Conservation (phyloP, 179 eudicot genomes). For the Silene coronaria region DNA sequence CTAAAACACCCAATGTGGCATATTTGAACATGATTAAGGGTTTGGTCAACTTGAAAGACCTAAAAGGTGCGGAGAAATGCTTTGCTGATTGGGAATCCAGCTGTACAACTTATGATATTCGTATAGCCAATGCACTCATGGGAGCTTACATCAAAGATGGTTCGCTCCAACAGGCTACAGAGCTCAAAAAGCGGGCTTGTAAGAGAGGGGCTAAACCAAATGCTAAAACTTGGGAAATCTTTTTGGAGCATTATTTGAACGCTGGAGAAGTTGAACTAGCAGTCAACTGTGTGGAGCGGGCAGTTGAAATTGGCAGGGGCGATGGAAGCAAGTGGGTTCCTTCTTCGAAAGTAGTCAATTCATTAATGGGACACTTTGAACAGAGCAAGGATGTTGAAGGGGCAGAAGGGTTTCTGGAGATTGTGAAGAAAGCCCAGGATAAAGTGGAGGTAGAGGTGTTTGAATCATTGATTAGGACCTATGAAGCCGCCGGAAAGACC, state of each 20-base stretch:
- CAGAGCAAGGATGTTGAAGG: conserved; percentile 68
- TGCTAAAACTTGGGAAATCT: conserved; percentile 88
- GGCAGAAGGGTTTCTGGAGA: conserved; percentile 65
- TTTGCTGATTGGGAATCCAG: conserved; percentile 71
- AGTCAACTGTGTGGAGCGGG: conserved; percentile 52
- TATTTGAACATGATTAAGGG: conserved; percentile 79
- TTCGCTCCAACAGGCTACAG: conserved; percentile 51
- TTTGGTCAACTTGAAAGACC: conserved; percentile 69
- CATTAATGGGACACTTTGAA: conserved; percentile 64
- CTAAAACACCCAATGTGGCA: conserved; percentile 59
- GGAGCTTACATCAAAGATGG: conserved; percentile 53
- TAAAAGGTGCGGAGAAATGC: conserved; percentile 92
- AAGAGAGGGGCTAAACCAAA: conserved; percentile 64
- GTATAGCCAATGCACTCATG: conserved; percentile 67
- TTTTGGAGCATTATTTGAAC: conserved; percentile 54
- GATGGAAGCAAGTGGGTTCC: conserved; percentile 76
- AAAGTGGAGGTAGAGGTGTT: conserved; percentile 40
- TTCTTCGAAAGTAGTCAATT: conserved; percentile 26
- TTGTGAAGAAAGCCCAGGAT: conserved; percentile 47
- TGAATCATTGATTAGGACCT: conserved; percentile 67
- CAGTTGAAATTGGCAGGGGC: conserved; percentile 52
- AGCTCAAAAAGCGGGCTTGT: conserved; percentile 44
- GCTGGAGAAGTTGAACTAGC: conserved; percentile 51
- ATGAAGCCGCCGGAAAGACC: conserved; percentile 63
- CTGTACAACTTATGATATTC: conserved; percentile 62